Evolutionary conservation across 1,139 yeast species (phyloP), one percentile per base, ranked within the genome.

Genomic region (Blastobotrys petasosporus): DNA sequence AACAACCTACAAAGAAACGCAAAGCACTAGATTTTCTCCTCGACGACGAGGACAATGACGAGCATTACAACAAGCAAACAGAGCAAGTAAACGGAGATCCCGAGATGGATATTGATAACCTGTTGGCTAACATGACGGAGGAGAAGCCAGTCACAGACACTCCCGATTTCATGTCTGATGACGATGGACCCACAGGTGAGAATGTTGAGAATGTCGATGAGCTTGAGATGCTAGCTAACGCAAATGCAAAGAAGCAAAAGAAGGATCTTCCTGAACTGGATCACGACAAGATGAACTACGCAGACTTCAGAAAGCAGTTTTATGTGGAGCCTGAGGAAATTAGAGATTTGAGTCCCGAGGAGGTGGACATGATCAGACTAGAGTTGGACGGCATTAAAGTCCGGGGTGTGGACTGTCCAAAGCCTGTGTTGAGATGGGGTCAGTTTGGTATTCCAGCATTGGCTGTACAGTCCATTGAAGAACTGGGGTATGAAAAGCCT

Each of bases 391-490:
- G 84, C 2, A 78, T 85, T 29, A 74, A 71, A 46, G 78, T 84
- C 1, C 68, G 75, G 23, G 94, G 95, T 0, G 52, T 60, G 1
- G 62, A 73, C 42, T 74, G 79, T 39, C 83, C 87, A 0, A 70
- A 73, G 32, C 97, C 97, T 0, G 77, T 88, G 0, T 59, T 72
- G 35, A 76, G 78, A 50, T 92, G 97, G 94, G 71, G 85, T 1
- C 94, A 87, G 51, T 69, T 88, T 48, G 95, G 96, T 0, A 68
- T 92, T 1, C 83, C 95, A 0, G 65, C 77, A 0, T 70, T 71
- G 1, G 72, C 82, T 0, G 71, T 77, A 69, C 65, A 72, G 2
- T 72, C 78, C 0, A 70, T 88, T 15, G 70, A 74, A 1, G 67
- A 68, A n/a, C 62, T 82, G 11, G 64, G 70, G 3, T 88, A 79